These are phyloP conservation scores for Arthromyces matolae DNA, from an alignment of 768 basidiomycete species.

Conservation along the genomic window DNA sequence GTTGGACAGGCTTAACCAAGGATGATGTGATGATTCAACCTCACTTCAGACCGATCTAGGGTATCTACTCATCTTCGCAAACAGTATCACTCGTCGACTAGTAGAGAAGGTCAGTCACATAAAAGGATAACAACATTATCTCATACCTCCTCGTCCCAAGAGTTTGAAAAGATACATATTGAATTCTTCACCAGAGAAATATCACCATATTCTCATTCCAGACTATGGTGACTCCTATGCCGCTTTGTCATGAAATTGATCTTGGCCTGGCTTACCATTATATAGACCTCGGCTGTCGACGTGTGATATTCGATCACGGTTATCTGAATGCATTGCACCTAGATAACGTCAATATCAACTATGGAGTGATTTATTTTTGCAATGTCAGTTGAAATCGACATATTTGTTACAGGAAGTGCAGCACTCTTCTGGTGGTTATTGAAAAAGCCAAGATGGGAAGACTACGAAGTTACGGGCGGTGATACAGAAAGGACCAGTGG, in stretches of 20 bases:
- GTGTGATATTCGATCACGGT: constrained; percentile 45
- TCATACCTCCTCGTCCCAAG: neutral
- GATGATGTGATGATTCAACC: neutral
- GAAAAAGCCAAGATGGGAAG: constrained; percentile 13
- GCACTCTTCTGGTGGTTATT: constrained; percentile 19
- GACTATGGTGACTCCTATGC: constrained; percentile 35
- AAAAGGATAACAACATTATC: neutral
- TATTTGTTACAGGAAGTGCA: constrained; percentile 9
- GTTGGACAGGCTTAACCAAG: too few relatives aligned
- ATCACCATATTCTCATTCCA: constrained; percentile 44
- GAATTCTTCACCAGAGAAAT: constrained; percentile 40
- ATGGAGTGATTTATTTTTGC: constrained; percentile 41
- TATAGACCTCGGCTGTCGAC: constrained; percentile 50
- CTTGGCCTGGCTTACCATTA: neutral
- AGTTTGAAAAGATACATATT: constrained; percentile 33
- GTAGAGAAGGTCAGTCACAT: constrained; percentile 3
- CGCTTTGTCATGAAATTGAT: neutral
- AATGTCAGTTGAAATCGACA: too few relatives aligned
- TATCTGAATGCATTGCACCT: constrained; percentile 43
- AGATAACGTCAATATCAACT: constrained; percentile 43
- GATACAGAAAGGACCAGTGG: neutral
- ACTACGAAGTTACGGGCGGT: constrained; percentile 7
- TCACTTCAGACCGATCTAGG: constrained; percentile 6
- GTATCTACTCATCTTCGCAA: constrained; percentile 12
- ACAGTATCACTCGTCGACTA: constrained; percentile 5